Conservation (phyloP, 1,139 yeast species). For the Groenewaldozyma sp. region DNA sequence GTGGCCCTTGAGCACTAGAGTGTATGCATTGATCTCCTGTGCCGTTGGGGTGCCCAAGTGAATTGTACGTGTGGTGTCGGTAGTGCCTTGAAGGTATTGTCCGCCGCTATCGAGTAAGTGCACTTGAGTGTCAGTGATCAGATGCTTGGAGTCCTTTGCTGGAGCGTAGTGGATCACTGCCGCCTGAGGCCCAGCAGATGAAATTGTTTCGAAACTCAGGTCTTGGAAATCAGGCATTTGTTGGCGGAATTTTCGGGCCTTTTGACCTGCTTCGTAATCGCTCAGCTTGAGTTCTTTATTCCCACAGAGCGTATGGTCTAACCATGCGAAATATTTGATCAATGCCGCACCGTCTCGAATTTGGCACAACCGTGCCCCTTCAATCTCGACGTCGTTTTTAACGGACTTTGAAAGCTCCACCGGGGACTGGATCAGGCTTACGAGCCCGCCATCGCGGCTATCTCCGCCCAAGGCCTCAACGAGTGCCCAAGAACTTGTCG, state of each 20-base stretch:
- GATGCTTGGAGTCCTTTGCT: conserved; percentile 46
- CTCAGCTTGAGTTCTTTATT: conserved; percentile 56
- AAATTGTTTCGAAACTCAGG: conserved; percentile 83
- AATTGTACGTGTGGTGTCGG: conserved; percentile 89
- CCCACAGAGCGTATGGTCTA: conserved; percentile 50
- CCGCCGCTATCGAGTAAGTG: conserved; percentile 91
- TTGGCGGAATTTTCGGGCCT: conserved; percentile 53
- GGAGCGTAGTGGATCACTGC: conserved; percentile 92
- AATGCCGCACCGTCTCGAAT: conserved; percentile 82
- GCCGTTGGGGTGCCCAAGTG: conserved; percentile 65
- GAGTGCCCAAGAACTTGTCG: conserved; percentile 74
- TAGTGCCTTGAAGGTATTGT: conserved; percentile 90
- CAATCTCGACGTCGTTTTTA: conserved; percentile 64
- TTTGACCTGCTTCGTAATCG: conserved; percentile 71
- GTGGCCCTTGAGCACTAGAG: conserved; percentile 88
- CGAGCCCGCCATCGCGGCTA: conserved; percentile 36
- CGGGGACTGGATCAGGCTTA: conserved; percentile 43
- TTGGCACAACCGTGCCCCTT: conserved; percentile 73
- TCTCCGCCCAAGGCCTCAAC: conserved; percentile 41
- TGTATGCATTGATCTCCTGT: conserved; percentile 68
- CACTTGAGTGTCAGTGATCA: conserved; percentile 66
- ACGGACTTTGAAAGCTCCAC: conserved; percentile 68
- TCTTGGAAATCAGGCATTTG: conserved; percentile 54
- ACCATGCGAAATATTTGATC: conserved; percentile 75
- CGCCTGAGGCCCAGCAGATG: conserved; percentile 89